Base-by-base conservation (phyloP, 371 early-diverging fungal genomes). In the Coemansia sp. region DNA sequence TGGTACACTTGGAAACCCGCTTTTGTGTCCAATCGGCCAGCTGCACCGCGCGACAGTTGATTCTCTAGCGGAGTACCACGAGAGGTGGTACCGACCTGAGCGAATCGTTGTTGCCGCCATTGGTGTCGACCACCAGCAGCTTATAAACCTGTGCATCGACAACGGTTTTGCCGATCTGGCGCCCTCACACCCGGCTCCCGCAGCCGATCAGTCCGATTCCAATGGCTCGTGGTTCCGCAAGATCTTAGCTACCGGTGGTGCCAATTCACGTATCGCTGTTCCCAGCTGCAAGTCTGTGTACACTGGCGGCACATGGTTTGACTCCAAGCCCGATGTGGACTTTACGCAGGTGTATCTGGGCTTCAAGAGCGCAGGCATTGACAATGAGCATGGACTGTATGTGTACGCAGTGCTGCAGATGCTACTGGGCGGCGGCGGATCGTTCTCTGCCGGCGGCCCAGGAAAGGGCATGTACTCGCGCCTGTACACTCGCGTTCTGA, bases 391-490 rank as follows among this genome's bases (percentile, higher is more conserved):
- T 3, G 61, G 66, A 15, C 69, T 80, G 32, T 98, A 95, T 76
- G 87, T 95, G 2, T 82, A 95, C 59, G 94, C 98, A 5, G 92
- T 93, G 2, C 83, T 97, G 55, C 92, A 95, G 64, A 86, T 92
- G 66, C 81, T 98, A 26, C 83, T 98, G 67, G 98, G 98, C 23
- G 98, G 98, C 32, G 98, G 98, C 56, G 93, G 94, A 1, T 92
- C 95, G 4, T 98, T 98, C 81, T 94, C 94, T 12, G 98, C 98
- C 0, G 98, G 98, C 67, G 98, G 98, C 1, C 98, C 98, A 0
- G 98, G 98, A 23, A 97, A 98, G 82, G 98, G 98, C 65, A 96
- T 98, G 95, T 96, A 97, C 84, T 95, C 97, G 15, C 90, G 97
- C 15, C 84, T 98, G 40, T 98, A 94, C 77, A 94, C 94, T 5